Evolutionary conservation across 2,329 filamentous ascomycete genomes (phyloP), one percentile per base, ranked within the genome.

Genomic region (Clonostachys rhizophaga): DNA sequence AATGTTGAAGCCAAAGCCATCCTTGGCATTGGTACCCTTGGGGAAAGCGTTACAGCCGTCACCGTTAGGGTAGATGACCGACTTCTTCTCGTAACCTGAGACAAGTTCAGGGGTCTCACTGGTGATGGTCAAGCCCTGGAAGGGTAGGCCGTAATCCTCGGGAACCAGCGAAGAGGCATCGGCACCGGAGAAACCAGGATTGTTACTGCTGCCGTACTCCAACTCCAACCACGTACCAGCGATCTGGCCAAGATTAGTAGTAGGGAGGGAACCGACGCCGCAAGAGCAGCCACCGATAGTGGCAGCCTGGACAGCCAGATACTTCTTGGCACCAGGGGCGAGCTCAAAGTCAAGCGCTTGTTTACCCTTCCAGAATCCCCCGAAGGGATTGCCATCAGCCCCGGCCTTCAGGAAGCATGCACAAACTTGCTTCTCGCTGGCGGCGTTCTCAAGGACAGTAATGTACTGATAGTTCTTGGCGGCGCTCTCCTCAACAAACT

Each of bases 371-470:
- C 71, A 78, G n/a, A n/a, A n/a, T n/a, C n/a, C n/a, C n/a, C n/a
- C n/a, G n/a, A n/a, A n/a, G n/a, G n/a, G n/a, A n/a, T n/a, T n/a
- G n/a, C n/a, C n/a, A n/a, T n/a, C n/a, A n/a, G n/a, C n/a, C n/a
- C n/a, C n/a, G n/a, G n/a, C n/a, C n/a, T n/a, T 79, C 71, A 76
- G 74, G 66, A 63, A 76, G 66, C 68, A 72, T 35, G 56, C 55
- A 57, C 76, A 77, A 40, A 60, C 39, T 50, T 63, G 56, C 47
- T 66, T 63, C 41, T 56, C 44, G 51, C 47, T 58, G 45, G 62
- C 60, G 44, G 64, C 66, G 57, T 68, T 66, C 45, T 58, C 60
- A 58, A 76, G 72, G 52, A 62, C 62, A 50, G 65, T 51, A 17
- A 63, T 62, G 66, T 77, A 75, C 46, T 70, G 50, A 66, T 78